phyloP scores from a whole-genome alignment of 139 green algal species.

The Desmodesmus armatus region DNA sequence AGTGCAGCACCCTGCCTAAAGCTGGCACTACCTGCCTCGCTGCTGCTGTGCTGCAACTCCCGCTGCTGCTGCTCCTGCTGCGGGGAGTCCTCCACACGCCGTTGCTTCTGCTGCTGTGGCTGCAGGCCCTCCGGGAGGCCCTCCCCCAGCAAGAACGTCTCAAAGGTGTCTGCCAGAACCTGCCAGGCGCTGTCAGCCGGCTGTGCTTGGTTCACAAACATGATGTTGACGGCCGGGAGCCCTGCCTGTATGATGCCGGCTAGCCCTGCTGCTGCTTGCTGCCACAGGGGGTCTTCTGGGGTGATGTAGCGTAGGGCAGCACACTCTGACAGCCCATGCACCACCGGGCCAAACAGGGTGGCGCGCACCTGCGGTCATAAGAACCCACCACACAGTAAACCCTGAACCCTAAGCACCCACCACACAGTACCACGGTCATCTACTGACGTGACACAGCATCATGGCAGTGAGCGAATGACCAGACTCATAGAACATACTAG shows the following conservation, averaged over 20 bases:
- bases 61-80: constrained; percentile 5
- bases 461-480: not conserved
- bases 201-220: constrained; percentile 49
- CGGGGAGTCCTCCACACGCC: not conserved
- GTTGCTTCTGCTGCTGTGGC: no score
- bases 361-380: constrained; percentile 64
- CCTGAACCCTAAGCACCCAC: no score
- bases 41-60: not conserved
- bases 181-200: constrained; percentile 37
- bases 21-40: not conserved
- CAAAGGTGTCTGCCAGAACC: constrained; percentile 66
- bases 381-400: not conserved
- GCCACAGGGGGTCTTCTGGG: constrained; percentile 70
- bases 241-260: constrained; percentile 70
- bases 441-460: not conserved
- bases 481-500: not conserved
- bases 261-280: constrained; percentile 66
- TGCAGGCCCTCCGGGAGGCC: constrained; percentile 44
- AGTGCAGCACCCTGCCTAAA: not conserved
- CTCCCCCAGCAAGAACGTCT: constrained; percentile 71
- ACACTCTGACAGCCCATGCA: constrained; percentile 71
- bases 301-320: constrained; percentile 66
- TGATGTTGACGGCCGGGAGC: constrained; percentile 79
- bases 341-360: constrained; percentile 68
- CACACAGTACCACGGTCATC: not conserved